phyloP scores from a whole-genome alignment of 106 monocot species.

The Allium sativum region DNA sequence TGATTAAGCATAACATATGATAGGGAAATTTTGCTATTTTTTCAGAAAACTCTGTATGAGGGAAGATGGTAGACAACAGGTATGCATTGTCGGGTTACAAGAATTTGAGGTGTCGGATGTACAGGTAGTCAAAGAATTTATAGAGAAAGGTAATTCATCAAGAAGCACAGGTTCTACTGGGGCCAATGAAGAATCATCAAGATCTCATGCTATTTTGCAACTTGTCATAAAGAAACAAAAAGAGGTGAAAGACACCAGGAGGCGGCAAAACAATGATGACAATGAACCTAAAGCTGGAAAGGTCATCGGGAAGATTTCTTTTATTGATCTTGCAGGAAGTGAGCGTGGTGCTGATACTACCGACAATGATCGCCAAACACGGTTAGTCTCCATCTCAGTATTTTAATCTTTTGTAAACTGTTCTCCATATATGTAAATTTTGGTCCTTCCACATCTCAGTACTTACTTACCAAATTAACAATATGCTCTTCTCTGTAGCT shows the following conservation, averaged over 20 bases:
- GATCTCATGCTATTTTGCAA: slow-evolving; percentile 91
- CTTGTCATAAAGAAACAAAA: slow-evolving; percentile 74
- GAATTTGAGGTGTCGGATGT: slow-evolving; percentile 97
- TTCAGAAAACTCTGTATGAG: slow-evolving; percentile 89
- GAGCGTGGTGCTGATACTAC: slow-evolving; percentile 99
- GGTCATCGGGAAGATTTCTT: slow-evolving; percentile 88
- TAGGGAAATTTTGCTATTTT: background rate
- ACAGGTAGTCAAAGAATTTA: slow-evolving; percentile 80
- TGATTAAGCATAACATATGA: background rate
- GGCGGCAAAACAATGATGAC: slow-evolving; percentile 15
- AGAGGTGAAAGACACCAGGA: slow-evolving; percentile 39
- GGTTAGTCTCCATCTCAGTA: slow-evolving; percentile 27
- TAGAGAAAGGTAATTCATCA: slow-evolving; percentile 88
- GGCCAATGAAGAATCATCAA: slow-evolving; percentile 96
- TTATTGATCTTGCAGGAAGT: slow-evolving; percentile 98
- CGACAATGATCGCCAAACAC: slow-evolving; percentile 94
- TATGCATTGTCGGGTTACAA: slow-evolving; percentile 94
- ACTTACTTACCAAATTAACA: too few species aligned
- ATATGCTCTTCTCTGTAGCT: too few species aligned
- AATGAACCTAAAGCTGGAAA: slow-evolving; percentile 44
- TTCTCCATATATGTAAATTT: background rate
- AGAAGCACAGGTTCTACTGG: slow-evolving; percentile 96
- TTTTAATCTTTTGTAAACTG: background rate
- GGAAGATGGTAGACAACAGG: slow-evolving; percentile 94
- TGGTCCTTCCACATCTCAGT: too few species aligned